A percentile compares a stretch with the other conserved stretches of the same genome.
Evolutionary conservation across 83 land plant genomes (phyloP).

Genomic region (Isoetes engelmannii): DNA sequence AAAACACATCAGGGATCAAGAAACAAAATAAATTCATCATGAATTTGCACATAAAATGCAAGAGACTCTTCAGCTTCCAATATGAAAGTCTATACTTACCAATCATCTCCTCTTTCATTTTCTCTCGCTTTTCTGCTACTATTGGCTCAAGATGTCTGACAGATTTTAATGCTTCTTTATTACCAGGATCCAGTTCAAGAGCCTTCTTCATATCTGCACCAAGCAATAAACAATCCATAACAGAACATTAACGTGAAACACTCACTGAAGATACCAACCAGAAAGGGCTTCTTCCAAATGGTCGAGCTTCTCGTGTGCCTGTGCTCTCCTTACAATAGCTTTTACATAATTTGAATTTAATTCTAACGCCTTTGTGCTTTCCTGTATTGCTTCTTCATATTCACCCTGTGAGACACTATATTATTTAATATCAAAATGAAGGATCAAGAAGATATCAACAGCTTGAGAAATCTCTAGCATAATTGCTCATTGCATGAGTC

Average conservation of each 20-base stretch:
- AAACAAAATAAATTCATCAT: too few species aligned
- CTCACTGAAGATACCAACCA: conserved; percentile 33
- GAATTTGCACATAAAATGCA: too few species aligned
- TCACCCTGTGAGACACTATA: conserved; percentile 35
- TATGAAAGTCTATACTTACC: conserved; percentile 37
- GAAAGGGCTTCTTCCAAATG: conserved; percentile 78
- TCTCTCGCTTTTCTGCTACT: conserved; percentile 75
- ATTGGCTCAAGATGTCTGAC: conserved; percentile 59
- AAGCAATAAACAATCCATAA: background rate
- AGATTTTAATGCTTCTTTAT: conserved; percentile 53
- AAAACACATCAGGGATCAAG: background rate
- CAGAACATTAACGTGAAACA: background rate
- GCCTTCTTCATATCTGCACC: conserved; percentile 71
- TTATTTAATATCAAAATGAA: too few species aligned
- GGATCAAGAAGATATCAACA: too few species aligned
- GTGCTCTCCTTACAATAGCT: conserved; percentile 80
- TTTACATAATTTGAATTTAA: conserved; percentile 74
- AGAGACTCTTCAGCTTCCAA: too few species aligned
- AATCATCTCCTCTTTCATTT: conserved; percentile 94
- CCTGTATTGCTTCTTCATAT: conserved; percentile 61
- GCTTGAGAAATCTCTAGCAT: too few species aligned
- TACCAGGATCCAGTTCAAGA: conserved; percentile 70
- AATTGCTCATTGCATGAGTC: too few species aligned
- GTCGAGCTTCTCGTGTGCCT: conserved; percentile 83
- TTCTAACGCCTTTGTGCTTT: conserved; percentile 82